These are phyloP conservation scores for Annulohypoxylon bovei DNA, from an alignment of 495 filamentous ascomycete genomes.

Conservation along the genomic window DNA sequence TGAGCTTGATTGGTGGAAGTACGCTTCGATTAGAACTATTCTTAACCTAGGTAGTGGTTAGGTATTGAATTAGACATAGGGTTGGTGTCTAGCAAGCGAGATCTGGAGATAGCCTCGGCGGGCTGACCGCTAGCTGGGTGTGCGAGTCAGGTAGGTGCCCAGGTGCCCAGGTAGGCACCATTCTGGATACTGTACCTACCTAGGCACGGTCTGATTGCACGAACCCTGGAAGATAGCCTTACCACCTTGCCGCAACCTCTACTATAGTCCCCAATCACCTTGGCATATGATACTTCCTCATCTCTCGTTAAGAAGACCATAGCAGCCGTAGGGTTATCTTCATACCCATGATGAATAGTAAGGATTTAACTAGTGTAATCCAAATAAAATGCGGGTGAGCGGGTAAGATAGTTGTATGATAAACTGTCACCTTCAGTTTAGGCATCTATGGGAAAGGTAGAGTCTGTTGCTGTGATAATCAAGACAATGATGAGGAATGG, in stretches of 20 bases:
- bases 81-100: neutral
- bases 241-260: neutral
- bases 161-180: neutral
- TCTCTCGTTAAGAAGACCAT: neutral
- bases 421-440: neutral
- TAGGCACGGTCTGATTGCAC: neutral
- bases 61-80: neutral
- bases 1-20: neutral
- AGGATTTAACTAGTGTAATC: neutral
- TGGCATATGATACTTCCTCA: neutral
- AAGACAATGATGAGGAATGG: too few species aligned
- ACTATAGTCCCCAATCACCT: neutral
- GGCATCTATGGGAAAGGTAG: too few species aligned
- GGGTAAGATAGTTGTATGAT: neutral
- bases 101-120: neutral
- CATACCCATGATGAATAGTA: neutral
- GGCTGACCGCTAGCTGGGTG: neutral
- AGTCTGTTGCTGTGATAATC: too few species aligned
- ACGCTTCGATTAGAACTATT: neutral
- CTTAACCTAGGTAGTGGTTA: neutral
- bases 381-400: neutral
- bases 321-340: neutral
- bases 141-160: neutral
- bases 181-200: neutral
- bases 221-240: too few species aligned